phyloP scores from a whole-genome alignment of 192 early-diverging fungal species.

The Pilobolus umbonatus region DNA sequence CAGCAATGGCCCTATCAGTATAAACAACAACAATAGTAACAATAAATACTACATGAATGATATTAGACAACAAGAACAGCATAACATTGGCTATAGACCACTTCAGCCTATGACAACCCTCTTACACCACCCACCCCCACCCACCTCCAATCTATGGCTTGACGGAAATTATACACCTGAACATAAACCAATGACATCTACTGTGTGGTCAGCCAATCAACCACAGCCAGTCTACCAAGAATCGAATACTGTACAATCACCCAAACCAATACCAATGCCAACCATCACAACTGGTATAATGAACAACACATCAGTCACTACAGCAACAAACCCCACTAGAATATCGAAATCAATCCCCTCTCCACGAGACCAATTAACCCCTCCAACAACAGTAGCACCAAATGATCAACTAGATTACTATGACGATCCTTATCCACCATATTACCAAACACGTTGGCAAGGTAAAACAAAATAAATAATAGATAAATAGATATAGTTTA shows the following conservation, averaged over 20 bases:
- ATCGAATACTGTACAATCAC: no score
- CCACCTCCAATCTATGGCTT: not conserved
- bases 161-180: not conserved
- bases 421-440: constrained; percentile 1
- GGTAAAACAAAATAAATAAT: not conserved
- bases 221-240: no score
- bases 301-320: not conserved
- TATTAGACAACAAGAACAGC: not conserved
- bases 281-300: no score
- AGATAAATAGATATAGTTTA: not conserved
- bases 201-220: not conserved
- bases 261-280: no score
- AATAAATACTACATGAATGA: constrained; percentile 8
- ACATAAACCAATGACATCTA: not conserved
- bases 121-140: constrained; percentile 8
- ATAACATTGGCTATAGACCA: constrained; percentile 8
- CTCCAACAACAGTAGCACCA: not conserved
- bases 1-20: no score
- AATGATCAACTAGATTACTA: not conserved
- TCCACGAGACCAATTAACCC: not conserved
- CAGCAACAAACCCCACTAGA: not conserved
- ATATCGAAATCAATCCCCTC: not conserved
- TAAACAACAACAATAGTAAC: not conserved
- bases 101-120: constrained; percentile 3
- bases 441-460: constrained; percentile 14